phyloP scores from a whole-genome alignment of 148 eudicot species.

The Suaeda aralocaspica region DNA sequence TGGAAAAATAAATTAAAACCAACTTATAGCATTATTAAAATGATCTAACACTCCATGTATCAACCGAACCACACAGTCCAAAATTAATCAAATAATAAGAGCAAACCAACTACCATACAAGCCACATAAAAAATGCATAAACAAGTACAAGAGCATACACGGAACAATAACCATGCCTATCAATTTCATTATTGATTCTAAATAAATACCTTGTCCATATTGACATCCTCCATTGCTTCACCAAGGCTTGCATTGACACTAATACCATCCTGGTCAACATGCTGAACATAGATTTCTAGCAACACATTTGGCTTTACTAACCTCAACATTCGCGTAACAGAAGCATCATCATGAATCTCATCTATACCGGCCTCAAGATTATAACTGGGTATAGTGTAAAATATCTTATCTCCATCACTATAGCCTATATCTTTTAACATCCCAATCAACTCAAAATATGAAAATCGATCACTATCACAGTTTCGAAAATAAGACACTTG shows the following conservation, averaged over 20 bases:
- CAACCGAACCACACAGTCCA: not conserved
- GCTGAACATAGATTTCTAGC: not conserved
- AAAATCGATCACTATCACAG: not conserved
- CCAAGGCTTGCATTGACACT: not conserved
- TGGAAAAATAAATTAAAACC: not conserved
- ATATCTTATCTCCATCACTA: not conserved
- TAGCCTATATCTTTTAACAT: not conserved
- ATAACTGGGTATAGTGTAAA: not conserved
- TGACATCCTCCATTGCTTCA: constrained; percentile 1
- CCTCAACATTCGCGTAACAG: not conserved
- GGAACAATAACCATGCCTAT: not conserved
- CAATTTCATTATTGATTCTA: not conserved
- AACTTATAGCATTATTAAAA: not conserved
- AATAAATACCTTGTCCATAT: not conserved
- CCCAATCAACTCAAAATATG: not conserved
- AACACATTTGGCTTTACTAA: too few relatives aligned
- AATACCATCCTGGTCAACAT: not conserved
- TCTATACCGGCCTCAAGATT: not conserved
- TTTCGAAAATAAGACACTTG: not conserved
- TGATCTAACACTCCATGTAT: not conserved
- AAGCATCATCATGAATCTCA: not conserved
- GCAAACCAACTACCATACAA: not conserved
- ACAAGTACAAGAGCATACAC: not conserved
- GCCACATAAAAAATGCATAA: not conserved
- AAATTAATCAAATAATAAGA: not conserved